Conservation (phyloP, 495 filamentous ascomycete genomes). For the Platismatia glauca region DNA sequence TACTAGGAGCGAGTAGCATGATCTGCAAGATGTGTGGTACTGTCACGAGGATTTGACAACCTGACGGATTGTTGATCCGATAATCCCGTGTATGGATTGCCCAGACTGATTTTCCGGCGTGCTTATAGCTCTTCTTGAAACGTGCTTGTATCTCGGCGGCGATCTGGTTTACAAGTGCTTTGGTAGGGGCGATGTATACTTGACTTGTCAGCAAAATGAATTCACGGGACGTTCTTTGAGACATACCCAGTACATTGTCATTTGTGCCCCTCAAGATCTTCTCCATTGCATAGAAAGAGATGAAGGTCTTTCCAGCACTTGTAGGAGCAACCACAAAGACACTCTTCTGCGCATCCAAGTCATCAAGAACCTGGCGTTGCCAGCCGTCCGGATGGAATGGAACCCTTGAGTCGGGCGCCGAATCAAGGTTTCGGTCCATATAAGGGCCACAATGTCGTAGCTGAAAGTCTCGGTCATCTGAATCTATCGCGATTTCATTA, state of each 20-base stretch:
- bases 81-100: conserved; percentile 69
- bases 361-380: conserved; percentile 66
- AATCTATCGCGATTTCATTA: conserved; percentile 21
- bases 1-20: conserved; percentile 60
- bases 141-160: conserved; percentile 43
- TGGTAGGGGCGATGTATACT: conserved; percentile 74
- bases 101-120: conserved; percentile 59
- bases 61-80: conserved; percentile 58
- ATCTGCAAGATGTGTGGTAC: conserved; percentile 72
- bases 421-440: conserved; percentile 63
- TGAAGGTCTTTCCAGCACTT: conserved; percentile 57
- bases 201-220: not conserved
- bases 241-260: conserved; percentile 46
- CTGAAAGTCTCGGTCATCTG: conserved; percentile 48
- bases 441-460: conserved; percentile 60
- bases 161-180: conserved; percentile 77
- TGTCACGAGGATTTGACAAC: conserved; percentile 68
- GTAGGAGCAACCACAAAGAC: conserved; percentile 72
- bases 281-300: conserved; percentile 72
- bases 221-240: too few species aligned
- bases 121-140: conserved; percentile 53
- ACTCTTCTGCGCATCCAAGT: conserved; percentile 57
- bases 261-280: conserved; percentile 57
- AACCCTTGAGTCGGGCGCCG: conserved; percentile 53
- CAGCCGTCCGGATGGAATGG: conserved; percentile 65